Evolutionary conservation across 495 filamentous ascomycete species (phyloP), one percentile per base, ranked within the genome.

Genomic region (Cryomyces antarcticus): DNA sequence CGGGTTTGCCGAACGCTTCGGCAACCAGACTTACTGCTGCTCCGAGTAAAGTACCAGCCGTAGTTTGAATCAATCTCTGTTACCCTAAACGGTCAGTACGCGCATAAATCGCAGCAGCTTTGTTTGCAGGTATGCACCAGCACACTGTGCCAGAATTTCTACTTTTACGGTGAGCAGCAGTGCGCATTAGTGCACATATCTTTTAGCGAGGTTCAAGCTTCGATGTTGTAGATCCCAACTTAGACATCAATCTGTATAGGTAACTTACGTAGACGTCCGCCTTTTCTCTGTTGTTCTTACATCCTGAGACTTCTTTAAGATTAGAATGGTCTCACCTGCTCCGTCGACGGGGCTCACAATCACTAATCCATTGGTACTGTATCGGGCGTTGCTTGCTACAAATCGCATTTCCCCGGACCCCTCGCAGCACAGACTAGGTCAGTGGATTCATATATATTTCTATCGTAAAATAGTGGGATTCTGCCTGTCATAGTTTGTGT

Each of bases 311-410:
- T 13, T 10, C 33, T 3, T 3, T 36, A 2, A 36, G 9, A n/a
- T 10, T 39, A 10, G 9, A 39, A 63, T 62, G 60, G 48, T 46
- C 44, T 41, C 48, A 7, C 37, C 48, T 41, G 35, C 40, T 10
- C n/a, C 44, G 37, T 47, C 57, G 7, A 57, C 57, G 31, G 48
- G 57, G 24, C 52, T 82, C 17, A 65, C 75, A 39, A 81, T 85
- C 49, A 80, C 80, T 5, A 79, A 82, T 52, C 80, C 78, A 4
- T 60, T 82, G 31, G 64, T 80, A 44, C 70, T 79, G 41, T 85
- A 82, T 53, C 65, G 72, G 27, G 58, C 74, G 3, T 57, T 82
- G 4, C 52, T 82, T 7, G 63, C 72, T 34, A 74, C 73, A 0
- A 70, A 73, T 37, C 46, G 58, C 30, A 75, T 74, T 46, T 50